Conservation (phyloP, 2,329 filamentous ascomycete genomes). For the Colletotrichum sp. region DNA sequence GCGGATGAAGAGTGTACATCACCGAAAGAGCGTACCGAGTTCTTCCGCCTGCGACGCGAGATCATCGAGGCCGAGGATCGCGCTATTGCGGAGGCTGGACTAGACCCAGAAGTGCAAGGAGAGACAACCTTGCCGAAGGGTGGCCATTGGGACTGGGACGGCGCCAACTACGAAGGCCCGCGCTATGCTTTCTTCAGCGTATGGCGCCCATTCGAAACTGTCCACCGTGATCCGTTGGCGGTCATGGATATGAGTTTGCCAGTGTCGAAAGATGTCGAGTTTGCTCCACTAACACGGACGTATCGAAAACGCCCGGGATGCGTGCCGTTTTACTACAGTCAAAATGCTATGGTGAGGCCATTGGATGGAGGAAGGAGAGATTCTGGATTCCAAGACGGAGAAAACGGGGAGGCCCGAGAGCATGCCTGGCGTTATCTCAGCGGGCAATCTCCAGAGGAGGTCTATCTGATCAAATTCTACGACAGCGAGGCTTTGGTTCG, state of each 20-base stretch:
- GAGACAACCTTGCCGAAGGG: neutral
- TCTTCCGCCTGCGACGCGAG: neutral
- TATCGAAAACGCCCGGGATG: neutral
- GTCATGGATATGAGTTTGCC: slow-evolving; percentile 9
- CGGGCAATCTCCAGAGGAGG: slow-evolving; percentile 2
- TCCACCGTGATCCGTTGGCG: neutral
- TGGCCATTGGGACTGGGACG: slow-evolving; percentile 8
- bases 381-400: neutral
- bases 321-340: slow-evolving; percentile 6
- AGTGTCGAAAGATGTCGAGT: neutral
- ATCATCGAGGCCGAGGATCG: slow-evolving; percentile 4
- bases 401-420: neutral
- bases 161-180: neutral
- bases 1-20: neutral
- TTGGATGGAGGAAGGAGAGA: neutral
- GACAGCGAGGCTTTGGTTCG: slow-evolving; percentile 10
- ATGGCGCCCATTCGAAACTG: slow-evolving; percentile 2
- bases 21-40: neutral
- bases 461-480: neutral
- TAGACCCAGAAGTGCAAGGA: neutral
- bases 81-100: neutral
- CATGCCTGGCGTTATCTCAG: slow-evolving; percentile 1
- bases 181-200: slow-evolving; percentile 9
- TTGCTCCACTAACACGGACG: neutral
- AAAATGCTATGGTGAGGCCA: neutral